Conservation (phyloP, 768 basidiomycete species). For the Termitomyces bulborhizus region DNA sequence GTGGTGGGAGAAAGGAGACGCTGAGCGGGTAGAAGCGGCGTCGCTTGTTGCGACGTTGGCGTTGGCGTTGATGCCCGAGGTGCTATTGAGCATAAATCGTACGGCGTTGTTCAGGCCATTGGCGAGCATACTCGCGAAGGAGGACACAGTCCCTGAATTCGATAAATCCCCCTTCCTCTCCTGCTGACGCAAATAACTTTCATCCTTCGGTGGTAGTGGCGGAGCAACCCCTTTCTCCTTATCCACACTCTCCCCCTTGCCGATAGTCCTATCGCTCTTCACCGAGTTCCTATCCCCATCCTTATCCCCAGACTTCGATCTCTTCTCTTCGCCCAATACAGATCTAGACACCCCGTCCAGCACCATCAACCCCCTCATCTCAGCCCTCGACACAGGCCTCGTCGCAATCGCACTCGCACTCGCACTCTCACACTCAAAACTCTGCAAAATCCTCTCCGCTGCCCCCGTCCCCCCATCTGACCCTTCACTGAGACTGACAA, state of each 20-base stretch:
- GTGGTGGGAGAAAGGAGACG: slow-evolving; percentile 21
- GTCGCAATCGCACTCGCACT: neutral
- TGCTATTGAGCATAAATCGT: slow-evolving; percentile 39
- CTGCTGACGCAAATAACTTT: neutral
- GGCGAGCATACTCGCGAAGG: slow-evolving; percentile 41
- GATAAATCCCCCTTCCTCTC: slow-evolving; percentile 4
- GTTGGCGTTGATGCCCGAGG: neutral
- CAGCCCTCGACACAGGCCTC: neutral
- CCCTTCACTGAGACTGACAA: slow-evolving; percentile 29
- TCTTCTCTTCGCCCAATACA: too few species aligned
- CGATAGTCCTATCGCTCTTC: neutral
- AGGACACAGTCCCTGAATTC: slow-evolving; percentile 22
- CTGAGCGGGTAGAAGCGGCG: slow-evolving; percentile 17
- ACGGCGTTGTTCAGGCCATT: slow-evolving; percentile 53
- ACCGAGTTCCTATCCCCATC: neutral
- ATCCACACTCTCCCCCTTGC: neutral
- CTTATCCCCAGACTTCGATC: neutral
- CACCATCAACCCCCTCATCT: too few species aligned
- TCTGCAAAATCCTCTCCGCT: slow-evolving; percentile 41
- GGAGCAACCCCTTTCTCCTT: neutral
- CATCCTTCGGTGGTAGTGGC: slow-evolving; percentile 22
- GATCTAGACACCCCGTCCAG: neutral
- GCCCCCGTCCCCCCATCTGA: slow-evolving; percentile 18
- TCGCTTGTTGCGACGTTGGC: slow-evolving; percentile 24
- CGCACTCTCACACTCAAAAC: slow-evolving; percentile 23